Percentiles rank a stretch among this genome's conserved stretches.
Evolutionary conservation across 495 filamentous ascomycete species (phyloP).

Genomic region (Penicillium coprophilum): DNA sequence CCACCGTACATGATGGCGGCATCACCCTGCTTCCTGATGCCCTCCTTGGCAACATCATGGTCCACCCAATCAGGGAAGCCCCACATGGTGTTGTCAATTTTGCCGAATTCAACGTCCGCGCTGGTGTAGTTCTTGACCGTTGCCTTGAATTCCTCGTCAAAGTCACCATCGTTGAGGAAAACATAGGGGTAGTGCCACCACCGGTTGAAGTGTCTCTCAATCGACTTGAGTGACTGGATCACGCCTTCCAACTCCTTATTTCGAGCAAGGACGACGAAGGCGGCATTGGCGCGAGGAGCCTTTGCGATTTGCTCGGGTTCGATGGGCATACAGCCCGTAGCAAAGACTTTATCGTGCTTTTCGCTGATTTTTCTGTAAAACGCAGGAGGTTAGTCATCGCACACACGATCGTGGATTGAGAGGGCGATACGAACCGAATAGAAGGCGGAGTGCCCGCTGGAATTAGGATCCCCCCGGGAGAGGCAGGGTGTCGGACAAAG

Average conservation of each 20-base stretch:
- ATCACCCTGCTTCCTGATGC: slow-evolving; percentile 93
- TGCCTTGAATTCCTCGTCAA: slow-evolving; percentile 89
- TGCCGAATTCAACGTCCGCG: slow-evolving; percentile 84
- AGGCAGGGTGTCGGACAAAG: slow-evolving; percentile 85
- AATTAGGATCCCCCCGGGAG: slow-evolving; percentile 78
- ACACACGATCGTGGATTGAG: background rate
- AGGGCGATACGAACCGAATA: slow-evolving; percentile 66
- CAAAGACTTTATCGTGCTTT: slow-evolving; percentile 94
- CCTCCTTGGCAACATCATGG: slow-evolving; percentile 88
- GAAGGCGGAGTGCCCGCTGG: slow-evolving; percentile 86
- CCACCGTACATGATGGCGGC: slow-evolving; percentile 99
- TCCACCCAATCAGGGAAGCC: slow-evolving; percentile 97
- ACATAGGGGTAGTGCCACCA: slow-evolving; percentile 99
- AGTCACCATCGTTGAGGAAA: slow-evolving; percentile 97
- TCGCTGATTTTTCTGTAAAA: slow-evolving; percentile 87
- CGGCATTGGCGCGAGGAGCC: slow-evolving; percentile 81
- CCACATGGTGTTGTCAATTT: slow-evolving; percentile 90
- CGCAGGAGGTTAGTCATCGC: slow-evolving; percentile 14
- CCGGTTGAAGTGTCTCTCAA: slow-evolving; percentile 98
- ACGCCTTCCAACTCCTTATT: slow-evolving; percentile 98
- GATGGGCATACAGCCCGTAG: slow-evolving; percentile 72
- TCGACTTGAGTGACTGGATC: slow-evolving; percentile 93
- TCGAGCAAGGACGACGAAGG: slow-evolving; percentile 91
- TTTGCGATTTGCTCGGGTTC: slow-evolving; percentile 56
- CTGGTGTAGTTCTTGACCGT: slow-evolving; percentile 88